Conservation (phyloP, 1,284 basidiomycete genomes). For the Ceratorhiza oryzae-sativae region DNA sequence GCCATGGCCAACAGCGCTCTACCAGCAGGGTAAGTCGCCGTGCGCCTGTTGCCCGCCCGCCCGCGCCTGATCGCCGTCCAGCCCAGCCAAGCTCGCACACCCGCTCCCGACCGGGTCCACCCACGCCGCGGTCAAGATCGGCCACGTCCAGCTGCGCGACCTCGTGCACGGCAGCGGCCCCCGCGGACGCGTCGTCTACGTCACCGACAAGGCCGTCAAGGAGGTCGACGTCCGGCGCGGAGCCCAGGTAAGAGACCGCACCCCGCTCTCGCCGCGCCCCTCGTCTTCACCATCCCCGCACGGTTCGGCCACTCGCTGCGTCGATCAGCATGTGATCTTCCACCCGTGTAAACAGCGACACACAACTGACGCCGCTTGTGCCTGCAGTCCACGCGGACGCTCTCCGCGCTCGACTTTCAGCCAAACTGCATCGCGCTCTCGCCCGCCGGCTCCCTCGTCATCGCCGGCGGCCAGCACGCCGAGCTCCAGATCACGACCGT, state of each 20-base stretch:
- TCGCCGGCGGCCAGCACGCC: constrained; percentile 40
- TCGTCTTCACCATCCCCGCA: neutral
- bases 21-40: constrained; percentile 4
- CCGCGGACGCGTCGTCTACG: constrained; percentile 27
- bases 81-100: constrained; percentile 22
- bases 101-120: constrained; percentile 19
- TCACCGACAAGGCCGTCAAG: constrained; percentile 28
- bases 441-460: constrained; percentile 25
- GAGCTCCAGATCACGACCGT: constrained; percentile 42
- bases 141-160: constrained; percentile 30
- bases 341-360: constrained; percentile 8
- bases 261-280: too few species aligned
- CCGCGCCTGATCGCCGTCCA: neutral
- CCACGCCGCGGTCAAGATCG: constrained; percentile 14
- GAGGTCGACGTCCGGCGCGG: constrained; percentile 33
- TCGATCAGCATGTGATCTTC: constrained; percentile 26
- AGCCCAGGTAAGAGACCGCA: neutral
- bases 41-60: neutral
- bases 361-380: constrained; percentile 4
- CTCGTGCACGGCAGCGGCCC: constrained; percentile 31
- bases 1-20: neutral
- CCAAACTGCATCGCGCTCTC: constrained; percentile 42
- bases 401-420: constrained; percentile 41
- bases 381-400: constrained; percentile 31
- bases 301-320: neutral